Conservation (phyloP, 1,139 yeast genomes). For the Yamadazyma oceani region DNA sequence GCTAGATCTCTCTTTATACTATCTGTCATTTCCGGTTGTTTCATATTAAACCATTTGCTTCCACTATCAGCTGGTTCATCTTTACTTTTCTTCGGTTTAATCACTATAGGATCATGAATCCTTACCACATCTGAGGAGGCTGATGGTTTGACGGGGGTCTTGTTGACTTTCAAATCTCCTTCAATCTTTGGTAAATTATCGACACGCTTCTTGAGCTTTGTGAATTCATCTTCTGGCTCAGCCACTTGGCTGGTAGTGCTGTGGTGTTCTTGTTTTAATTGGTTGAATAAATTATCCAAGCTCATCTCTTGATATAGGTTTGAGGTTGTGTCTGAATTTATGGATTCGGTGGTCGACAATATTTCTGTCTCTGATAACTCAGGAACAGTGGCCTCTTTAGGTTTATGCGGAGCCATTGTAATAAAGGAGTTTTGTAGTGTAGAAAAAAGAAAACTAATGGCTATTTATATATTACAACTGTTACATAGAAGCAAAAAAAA, state of each 20-base stretch:
- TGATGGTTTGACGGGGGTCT: constrained; percentile 5
- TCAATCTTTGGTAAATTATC: constrained; percentile 37
- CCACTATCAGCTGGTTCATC: constrained; percentile 41
- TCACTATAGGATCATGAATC: constrained; percentile 53
- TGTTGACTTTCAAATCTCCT: constrained; percentile 23
- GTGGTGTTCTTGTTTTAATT: constrained; percentile 25
- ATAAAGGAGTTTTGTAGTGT: too few species aligned
- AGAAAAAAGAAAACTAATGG: too few species aligned
- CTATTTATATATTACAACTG: constrained; percentile 6
- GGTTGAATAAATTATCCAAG: constrained; percentile 35
- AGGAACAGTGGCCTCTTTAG: constrained; percentile 9
- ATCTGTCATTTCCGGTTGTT: constrained; percentile 75
- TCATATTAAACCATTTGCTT: constrained; percentile 79
- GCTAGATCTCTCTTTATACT: constrained; percentile 73
- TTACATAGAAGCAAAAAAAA: background rate
- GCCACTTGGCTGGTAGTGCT: background rate
- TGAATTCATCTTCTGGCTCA: constrained; percentile 25
- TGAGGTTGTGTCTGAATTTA: constrained; percentile 8
- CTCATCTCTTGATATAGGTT: constrained; percentile 10
- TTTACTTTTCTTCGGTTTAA: constrained; percentile 17
- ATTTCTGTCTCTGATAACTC: constrained; percentile 17
- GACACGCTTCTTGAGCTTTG: constrained; percentile 29
- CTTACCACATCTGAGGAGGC: constrained; percentile 26
- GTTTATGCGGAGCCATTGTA: constrained; percentile 8
- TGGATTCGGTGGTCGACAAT: constrained; percentile 16